These are phyloP conservation scores for Lasiodiplodia gonubiensis DNA, from an alignment of 2,329 filamentous ascomycete genomes.

Conservation along the genomic window DNA sequence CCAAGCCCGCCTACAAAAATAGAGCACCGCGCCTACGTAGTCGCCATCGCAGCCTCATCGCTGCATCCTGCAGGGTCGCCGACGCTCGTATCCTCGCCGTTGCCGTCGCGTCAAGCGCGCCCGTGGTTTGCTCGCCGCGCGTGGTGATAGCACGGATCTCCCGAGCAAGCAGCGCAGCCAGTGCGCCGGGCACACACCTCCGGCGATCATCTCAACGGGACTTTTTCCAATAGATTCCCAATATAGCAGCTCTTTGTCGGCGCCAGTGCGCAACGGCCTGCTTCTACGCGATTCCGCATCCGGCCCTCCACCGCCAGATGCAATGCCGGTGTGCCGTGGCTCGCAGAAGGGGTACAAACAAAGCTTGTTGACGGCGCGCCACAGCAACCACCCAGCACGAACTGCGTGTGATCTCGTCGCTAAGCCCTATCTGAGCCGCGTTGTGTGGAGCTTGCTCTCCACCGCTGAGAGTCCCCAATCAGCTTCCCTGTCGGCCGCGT, in stretches of 20 bases:
- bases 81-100: constrained; percentile 20
- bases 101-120: neutral
- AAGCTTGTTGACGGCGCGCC: constrained; percentile 2
- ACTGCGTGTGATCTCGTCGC: constrained; percentile 11
- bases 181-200: neutral
- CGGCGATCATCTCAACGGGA: constrained; percentile 24
- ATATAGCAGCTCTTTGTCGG: constrained; percentile 17
- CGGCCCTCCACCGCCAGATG: neutral
- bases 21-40: constrained; percentile 17
- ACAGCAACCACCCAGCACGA: neutral
- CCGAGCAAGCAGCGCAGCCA: constrained; percentile 2
- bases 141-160: constrained; percentile 21
- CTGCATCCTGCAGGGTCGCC: constrained; percentile 23
- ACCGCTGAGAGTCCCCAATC: neutral
- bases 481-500: constrained; percentile 6
- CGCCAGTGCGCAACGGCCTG: constrained; percentile 12
- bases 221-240: constrained; percentile 24
- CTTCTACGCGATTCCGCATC: neutral
- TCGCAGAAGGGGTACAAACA: neutral
- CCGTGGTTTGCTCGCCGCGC: constrained; percentile 1
- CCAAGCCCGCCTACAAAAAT: constrained; percentile 21
- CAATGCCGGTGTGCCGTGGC: no score
- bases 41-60: constrained; percentile 24
- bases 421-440: constrained; percentile 12
- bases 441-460: constrained; percentile 10